These are phyloP conservation scores for Aureobasidium sp. DNA, from an alignment of 2,329 filamentous ascomycete genomes.

Conservation along the genomic window DNA sequence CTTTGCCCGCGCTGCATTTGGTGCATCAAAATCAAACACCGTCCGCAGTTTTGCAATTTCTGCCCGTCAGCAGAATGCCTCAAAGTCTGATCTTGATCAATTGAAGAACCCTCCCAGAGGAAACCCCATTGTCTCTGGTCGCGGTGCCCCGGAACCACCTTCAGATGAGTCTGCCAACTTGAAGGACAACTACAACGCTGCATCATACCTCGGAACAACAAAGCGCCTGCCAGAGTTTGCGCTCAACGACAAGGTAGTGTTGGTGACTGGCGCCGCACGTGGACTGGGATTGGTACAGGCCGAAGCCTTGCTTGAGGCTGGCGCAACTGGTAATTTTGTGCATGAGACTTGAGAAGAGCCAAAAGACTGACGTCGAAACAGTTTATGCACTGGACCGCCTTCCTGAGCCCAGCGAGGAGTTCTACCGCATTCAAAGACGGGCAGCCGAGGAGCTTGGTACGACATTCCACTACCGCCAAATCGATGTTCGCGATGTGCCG, in stretches of 20 bases:
- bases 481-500: conserved; percentile 70
- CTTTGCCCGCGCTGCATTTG: background rate
- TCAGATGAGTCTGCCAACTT: conserved; percentile 25
- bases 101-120: conserved; percentile 26
- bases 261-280: conserved; percentile 64
- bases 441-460: conserved; percentile 57
- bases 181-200: conserved; percentile 26
- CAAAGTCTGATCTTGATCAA: conserved; percentile 8
- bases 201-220: conserved; percentile 30
- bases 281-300: conserved; percentile 68
- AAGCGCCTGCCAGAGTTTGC: conserved; percentile 63
- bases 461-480: conserved; percentile 64
- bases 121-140: conserved; percentile 25
- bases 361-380: conserved; percentile 22
- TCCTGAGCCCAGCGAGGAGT: conserved; percentile 52
- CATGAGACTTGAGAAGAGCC: background rate
- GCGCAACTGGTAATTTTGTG: conserved; percentile 51
- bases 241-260: conserved; percentile 61
- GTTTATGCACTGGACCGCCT: conserved; percentile 63
- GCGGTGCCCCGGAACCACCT: conserved; percentile 26
- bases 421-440: conserved; percentile 56
- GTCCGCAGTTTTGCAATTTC: conserved; percentile 1
- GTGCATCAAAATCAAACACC: background rate
- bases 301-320: conserved; percentile 67
- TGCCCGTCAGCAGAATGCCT: background rate